Conservation (phyloP, 164 flowering plant genomes). For the Piper longum region DNA sequence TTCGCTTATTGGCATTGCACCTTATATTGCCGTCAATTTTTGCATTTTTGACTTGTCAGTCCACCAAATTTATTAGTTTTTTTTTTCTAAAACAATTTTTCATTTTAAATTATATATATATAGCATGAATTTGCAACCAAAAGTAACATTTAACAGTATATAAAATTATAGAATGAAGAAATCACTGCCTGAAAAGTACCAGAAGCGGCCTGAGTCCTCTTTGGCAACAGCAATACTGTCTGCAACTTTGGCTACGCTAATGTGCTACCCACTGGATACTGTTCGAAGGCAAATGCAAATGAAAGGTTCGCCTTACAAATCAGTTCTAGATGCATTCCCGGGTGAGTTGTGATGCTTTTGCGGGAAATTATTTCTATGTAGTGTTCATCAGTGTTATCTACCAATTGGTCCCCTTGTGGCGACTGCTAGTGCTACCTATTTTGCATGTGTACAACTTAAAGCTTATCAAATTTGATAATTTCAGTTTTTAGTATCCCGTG, state of each 20-base stretch:
- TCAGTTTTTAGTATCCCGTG: neutral
- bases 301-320: constrained; percentile 80
- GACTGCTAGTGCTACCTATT: neutral
- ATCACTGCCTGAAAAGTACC: constrained; percentile 74
- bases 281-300: constrained; percentile 97
- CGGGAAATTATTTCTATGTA: no score
- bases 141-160: neutral
- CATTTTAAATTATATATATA: neutral
- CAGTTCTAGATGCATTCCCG: constrained; percentile 76
- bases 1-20: constrained; percentile 92
- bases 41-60: constrained; percentile 93
- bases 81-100: no score
- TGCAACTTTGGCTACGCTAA: constrained; percentile 75
- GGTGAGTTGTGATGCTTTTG: constrained; percentile 24
- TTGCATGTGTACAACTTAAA: neutral
- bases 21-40: constrained; percentile 94
- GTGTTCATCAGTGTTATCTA: neutral
- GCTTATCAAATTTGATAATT: no score
- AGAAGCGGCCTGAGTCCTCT: constrained; percentile 65
- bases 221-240: constrained; percentile 67
- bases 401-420: neutral
- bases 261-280: constrained; percentile 95
- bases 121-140: neutral
- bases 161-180: constrained; percentile 58
- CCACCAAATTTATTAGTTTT: neutral